Conservation (phyloP, 1,284 basidiomycete genomes). For the Ustilago vetiveriae region DNA sequence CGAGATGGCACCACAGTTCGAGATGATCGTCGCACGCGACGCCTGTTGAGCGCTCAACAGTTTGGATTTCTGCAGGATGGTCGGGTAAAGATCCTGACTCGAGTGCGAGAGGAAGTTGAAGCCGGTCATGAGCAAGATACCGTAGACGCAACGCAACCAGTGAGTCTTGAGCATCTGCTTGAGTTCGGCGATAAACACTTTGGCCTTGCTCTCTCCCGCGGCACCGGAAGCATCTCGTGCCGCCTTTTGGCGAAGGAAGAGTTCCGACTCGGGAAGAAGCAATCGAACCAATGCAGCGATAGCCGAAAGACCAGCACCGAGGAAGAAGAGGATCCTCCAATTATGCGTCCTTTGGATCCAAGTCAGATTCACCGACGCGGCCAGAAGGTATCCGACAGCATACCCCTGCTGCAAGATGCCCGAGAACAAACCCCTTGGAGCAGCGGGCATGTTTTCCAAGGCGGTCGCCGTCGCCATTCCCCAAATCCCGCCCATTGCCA, state of each 20-base stretch:
- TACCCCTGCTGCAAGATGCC: slow-evolving; percentile 88
- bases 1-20: slow-evolving; percentile 79
- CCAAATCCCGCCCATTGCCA: slow-evolving; percentile 75
- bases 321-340: slow-evolving; percentile 71
- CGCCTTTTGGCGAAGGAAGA: slow-evolving; percentile 72
- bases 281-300: slow-evolving; percentile 79
- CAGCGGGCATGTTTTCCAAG: slow-evolving; percentile 88
- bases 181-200: slow-evolving; percentile 77
- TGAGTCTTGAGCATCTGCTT: slow-evolving; percentile 81
- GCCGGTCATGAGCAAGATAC: slow-evolving; percentile 70
- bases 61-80: slow-evolving; percentile 59
- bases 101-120: slow-evolving; percentile 86
- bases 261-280: slow-evolving; percentile 80
- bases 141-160: slow-evolving; percentile 87
- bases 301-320: slow-evolving; percentile 74
- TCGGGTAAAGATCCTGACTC: slow-evolving; percentile 62
- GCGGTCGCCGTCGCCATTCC: slow-evolving; percentile 68
- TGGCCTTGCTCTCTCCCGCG: slow-evolving; percentile 68
- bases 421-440: slow-evolving; percentile 83
- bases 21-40: slow-evolving; percentile 88
- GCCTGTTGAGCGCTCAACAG: slow-evolving; percentile 71
- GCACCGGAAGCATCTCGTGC: slow-evolving; percentile 62
- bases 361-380: slow-evolving; percentile 79
- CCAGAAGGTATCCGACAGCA: slow-evolving; percentile 71
- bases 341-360: slow-evolving; percentile 68